Percentiles rank a stretch among this genome's conserved stretches.
Evolutionary conservation across 73 alveolate species (phyloP).

Genomic region (Paramecium sonneborni): DNA sequence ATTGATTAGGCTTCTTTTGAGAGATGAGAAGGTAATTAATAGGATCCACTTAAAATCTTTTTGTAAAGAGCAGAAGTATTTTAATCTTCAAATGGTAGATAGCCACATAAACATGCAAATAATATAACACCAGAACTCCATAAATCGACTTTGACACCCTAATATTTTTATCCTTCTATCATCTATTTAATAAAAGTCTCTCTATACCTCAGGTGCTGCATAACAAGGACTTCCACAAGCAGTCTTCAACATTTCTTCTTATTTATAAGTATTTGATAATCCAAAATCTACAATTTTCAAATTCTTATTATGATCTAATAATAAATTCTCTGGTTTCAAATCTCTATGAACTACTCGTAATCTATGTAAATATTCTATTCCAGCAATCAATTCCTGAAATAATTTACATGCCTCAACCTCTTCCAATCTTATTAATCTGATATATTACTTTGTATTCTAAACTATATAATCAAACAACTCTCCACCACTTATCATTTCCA

Average conservation of each 20-base stretch:
- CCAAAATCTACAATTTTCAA: slow-evolving; percentile 96
- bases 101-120: slow-evolving; percentile 96
- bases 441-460: slow-evolving; percentile 50
- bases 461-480: slow-evolving; percentile 62
- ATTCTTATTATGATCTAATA: slow-evolving; percentile 87
- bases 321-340: slow-evolving; percentile 94
- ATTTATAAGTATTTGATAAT: slow-evolving; percentile 85
- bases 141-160: slow-evolving; percentile 88
- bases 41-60: slow-evolving; percentile 60
- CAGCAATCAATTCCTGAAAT: slow-evolving; percentile 88
- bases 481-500: slow-evolving; percentile 57
- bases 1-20: slow-evolving; percentile 86
- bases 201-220: slow-evolving; percentile 16
- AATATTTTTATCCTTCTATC: slow-evolving; percentile 93
- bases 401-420: slow-evolving; percentile 94
- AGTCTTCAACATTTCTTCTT: slow-evolving; percentile 86
- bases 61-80: slow-evolving; percentile 59
- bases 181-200: slow-evolving; percentile 52
- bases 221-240: slow-evolving; percentile 74
- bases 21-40: slow-evolving; percentile 79
- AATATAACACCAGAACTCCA: slow-evolving; percentile 96
- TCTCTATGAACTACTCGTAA: slow-evolving; percentile 92
- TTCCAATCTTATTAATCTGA: slow-evolving; percentile 68
- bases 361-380: slow-evolving; percentile 91
- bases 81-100: slow-evolving; percentile 86